Conservation (phyloP, 2,329 filamentous ascomycete genomes). For the Pestalotiopsis sp. region DNA sequence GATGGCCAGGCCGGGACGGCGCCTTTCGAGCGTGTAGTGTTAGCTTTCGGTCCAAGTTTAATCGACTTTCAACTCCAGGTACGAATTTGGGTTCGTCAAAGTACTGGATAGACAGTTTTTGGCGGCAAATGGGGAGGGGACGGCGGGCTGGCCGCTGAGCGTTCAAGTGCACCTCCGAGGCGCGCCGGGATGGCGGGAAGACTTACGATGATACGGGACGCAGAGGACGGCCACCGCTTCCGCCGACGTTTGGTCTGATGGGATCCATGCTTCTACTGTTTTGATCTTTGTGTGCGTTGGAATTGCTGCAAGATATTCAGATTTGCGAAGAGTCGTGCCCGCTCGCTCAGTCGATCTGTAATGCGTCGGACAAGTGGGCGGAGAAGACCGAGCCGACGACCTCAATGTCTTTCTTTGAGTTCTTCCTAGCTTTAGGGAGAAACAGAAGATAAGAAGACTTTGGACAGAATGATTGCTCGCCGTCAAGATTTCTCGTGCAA, state of each 20-base stretch:
- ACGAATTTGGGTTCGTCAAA: neutral
- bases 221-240: neutral
- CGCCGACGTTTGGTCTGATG: slow-evolving; percentile 10
- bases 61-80: too few relatives aligned
- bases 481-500: neutral
- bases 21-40: slow-evolving; percentile 26
- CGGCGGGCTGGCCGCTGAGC: too few relatives aligned
- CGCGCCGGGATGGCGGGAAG: neutral
- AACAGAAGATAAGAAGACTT: neutral
- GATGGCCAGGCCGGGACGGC: slow-evolving; percentile 39
- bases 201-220: neutral
- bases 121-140: too few relatives aligned
- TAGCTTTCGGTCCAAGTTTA: neutral
- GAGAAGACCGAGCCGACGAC: neutral
- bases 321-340: neutral
- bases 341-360: neutral
- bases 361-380: neutral
- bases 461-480: neutral
- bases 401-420: neutral
- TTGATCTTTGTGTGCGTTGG: neutral
- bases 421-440: neutral
- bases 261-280: slow-evolving; percentile 11
- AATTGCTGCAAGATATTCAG: neutral
- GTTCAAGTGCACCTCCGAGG: neutral
- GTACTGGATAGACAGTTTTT: neutral